These are phyloP conservation scores for Daldinia vernicosa DNA, from an alignment of 495 filamentous ascomycete genomes.

Conservation along the genomic window DNA sequence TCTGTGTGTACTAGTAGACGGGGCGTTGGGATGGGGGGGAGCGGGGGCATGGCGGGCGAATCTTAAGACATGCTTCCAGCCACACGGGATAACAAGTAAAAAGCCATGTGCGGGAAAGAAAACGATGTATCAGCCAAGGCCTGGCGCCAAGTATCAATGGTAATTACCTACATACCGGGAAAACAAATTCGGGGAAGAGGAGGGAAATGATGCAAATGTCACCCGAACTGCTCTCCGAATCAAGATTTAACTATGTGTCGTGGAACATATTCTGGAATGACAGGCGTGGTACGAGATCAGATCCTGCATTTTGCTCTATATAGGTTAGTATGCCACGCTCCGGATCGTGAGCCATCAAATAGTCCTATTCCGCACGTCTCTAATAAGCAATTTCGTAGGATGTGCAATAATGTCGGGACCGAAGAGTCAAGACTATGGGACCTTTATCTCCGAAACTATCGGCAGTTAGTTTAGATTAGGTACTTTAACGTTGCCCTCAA, in stretches of 20 bases:
- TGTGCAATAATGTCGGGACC: not conserved
- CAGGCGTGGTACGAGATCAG: slow-evolving; percentile 1
- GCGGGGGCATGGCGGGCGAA: not conserved
- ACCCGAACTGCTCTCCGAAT: slow-evolving; percentile 5
- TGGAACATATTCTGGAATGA: not conserved
- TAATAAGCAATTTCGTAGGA: not conserved
- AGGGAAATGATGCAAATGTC: not conserved
- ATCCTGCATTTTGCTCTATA: not conserved
- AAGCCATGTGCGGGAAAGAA: not conserved
- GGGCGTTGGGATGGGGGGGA: no score
- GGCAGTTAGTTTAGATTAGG: not conserved
- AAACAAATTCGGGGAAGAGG: not conserved
- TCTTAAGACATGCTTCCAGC: not conserved
- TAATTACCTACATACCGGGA: not conserved
- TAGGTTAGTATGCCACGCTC: not conserved
- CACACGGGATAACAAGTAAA: not conserved
- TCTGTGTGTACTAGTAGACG: not conserved
- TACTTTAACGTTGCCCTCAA: not conserved
- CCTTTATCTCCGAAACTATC: slow-evolving; percentile 1
- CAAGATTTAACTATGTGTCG: not conserved
- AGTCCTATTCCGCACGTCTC: not conserved
- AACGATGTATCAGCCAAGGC: not conserved
- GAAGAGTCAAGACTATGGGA: not conserved
- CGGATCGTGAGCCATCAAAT: not conserved
- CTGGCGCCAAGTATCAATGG: not conserved